Percentiles rank a stretch among this genome's conserved stretches.
phyloP scores from a whole-genome alignment of 306 rosid species.

The Glycyrrhiza uralensis region DNA sequence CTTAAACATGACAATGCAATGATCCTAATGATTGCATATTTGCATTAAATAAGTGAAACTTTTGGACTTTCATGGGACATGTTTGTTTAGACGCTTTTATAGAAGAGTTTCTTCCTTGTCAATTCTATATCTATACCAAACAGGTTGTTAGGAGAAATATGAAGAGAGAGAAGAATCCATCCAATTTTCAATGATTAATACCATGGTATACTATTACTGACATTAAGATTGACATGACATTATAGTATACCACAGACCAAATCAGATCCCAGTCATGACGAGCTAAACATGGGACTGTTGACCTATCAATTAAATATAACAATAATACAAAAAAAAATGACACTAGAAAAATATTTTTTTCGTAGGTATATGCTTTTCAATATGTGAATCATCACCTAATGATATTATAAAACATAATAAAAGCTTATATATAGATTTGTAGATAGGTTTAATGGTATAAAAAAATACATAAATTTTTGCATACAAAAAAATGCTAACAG shows the following conservation, averaged over 20 bases:
- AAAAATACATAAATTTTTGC: too few relatives aligned
- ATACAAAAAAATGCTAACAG: too few relatives aligned
- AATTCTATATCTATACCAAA: too few relatives aligned
- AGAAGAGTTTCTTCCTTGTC: too few relatives aligned
- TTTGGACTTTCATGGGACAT: too few relatives aligned
- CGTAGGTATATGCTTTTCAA: not conserved
- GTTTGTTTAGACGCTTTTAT: too few relatives aligned
- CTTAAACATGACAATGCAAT: not conserved
- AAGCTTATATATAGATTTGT: too few relatives aligned
- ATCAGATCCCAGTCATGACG: not conserved
- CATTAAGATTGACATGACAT: not conserved
- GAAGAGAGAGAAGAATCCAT: not conserved
- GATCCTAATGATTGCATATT: not conserved
- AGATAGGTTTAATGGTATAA: too few relatives aligned
- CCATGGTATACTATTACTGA: not conserved
- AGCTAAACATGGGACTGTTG: not conserved
- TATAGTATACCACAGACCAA: not conserved
- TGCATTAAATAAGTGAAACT: too few relatives aligned
- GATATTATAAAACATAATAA: too few relatives aligned
- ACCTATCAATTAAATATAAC: not conserved
- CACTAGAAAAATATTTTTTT: too few relatives aligned
- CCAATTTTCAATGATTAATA: not conserved
- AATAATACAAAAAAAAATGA: not conserved
- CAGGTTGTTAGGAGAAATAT: too few relatives aligned
- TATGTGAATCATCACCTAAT: not conserved